Evolutionary conservation across 1,284 basidiomycete species (phyloP).

Genomic region (Papiliotrema laurentii): DNA sequence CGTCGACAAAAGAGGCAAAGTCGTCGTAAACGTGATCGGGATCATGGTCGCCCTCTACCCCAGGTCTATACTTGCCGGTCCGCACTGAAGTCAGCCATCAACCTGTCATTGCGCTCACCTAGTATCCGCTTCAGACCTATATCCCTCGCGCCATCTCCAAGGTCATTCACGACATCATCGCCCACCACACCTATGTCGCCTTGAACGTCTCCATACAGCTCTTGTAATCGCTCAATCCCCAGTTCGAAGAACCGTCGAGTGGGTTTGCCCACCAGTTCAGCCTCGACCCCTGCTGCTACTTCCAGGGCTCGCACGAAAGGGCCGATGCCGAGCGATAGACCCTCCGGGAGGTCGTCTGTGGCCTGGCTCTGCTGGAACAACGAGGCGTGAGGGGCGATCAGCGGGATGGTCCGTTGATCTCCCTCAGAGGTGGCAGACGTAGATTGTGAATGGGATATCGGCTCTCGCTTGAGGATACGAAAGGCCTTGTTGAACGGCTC

Average conservation of each 20-base stretch:
- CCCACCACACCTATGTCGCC: conserved; percentile 58
- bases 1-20: conserved; percentile 58
- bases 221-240: conserved; percentile 53
- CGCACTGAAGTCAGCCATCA: conserved; percentile 20
- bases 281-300: conserved; percentile 52
- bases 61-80: conserved; percentile 38
- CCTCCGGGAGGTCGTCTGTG: conserved; percentile 49
- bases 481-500: conserved; percentile 61
- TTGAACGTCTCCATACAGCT: conserved; percentile 20
- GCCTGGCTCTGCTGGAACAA: conserved; percentile 58
- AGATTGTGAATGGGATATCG: conserved; percentile 15
- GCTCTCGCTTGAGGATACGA: conserved; percentile 53
- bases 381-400: conserved; percentile 47
- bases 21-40: conserved; percentile 57
- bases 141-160: conserved; percentile 60
- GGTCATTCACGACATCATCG: conserved; percentile 63
- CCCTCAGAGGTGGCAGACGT: background rate
- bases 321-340: conserved; percentile 62
- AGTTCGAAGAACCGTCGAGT: conserved; percentile 58
- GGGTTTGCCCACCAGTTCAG: conserved; percentile 64
- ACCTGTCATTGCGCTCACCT: conserved; percentile 48
- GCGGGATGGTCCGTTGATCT: conserved; percentile 47
- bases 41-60: conserved; percentile 30
- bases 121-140: conserved; percentile 61
- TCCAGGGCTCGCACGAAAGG: conserved; percentile 66